Evolutionary conservation across 2,329 filamentous ascomycete species (phyloP), one percentile per base, ranked within the genome.

Genomic region (Tolypocladium amazonense): DNA sequence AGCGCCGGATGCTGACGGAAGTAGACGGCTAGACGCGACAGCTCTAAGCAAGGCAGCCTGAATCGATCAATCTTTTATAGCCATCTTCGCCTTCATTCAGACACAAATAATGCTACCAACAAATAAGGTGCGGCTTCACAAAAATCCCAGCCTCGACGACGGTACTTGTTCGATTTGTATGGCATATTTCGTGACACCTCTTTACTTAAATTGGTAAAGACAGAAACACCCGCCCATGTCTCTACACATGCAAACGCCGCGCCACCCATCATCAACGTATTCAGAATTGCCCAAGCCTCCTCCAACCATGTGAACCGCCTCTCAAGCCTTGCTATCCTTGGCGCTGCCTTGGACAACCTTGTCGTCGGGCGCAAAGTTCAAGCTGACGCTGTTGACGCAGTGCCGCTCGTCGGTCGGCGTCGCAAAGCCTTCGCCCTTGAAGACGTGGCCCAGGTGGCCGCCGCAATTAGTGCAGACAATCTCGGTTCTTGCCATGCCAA

Each of bases 381-480:
- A 78, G 71, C 90, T 95, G 58, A 97, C 77, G 69, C 90, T 94
- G 72, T 97, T 99, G 61, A 99, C 94, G 71, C 94, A 99, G 77
- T 99, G 94, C 62, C 94, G 83, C 84, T 99, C 94, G 72, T 99
- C 88, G 25, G 92, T 97, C 6, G 94, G 92, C 27, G 89, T 95
- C 9, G 81, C 68, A 70, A 87, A 94, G 37, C 89, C 88, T 74
- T 96, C 92, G 18, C 92, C 92, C 79, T 95, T 94, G 74, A 96
- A 96, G 14, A 96, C 91, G 78, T 96, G 92, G n/a, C 92, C 92
- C 62, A 96, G 73, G 75, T 96, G 92, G 2, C 94, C 94, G 30
- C 94, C 95, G 71, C 94, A 99, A 73, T 96, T 96, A 64, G 85
- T 84, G 76, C 94, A 99, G 11, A 95, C 88, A 69, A 99, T 99